Base-by-base conservation (phyloP, 2,329 filamentous ascomycete species). In the Aureobasidium subglaciale region DNA sequence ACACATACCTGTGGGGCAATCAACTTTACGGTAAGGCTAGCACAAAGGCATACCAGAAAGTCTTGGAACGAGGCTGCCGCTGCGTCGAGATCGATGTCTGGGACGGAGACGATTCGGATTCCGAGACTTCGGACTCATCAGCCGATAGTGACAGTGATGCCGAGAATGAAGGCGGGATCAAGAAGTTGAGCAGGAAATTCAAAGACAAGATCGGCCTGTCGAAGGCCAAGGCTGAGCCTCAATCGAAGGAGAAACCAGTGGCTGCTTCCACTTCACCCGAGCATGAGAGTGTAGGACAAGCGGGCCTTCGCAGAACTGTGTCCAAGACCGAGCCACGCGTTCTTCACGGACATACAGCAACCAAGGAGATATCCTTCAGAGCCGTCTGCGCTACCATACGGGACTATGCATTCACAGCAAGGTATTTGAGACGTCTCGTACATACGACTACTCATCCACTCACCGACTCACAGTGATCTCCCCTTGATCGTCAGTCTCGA, bases 51-150 rank as follows among this genome's bases (percentile, higher is more conserved):
- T 96, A 96, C 71, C 86, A 80, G 62, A 82, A 84, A 66, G 88
- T 88, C 11, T 81, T 96, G 11, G 76, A 81, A 32, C 80, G 83
- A 50, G 88, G 88, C 45, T 95, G 91, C 65, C 84, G 91, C 59
- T 96, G 90, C 65, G 90, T 96, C 43, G 91, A 96, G 69, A 93
- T 96, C 55, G 92, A 96, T 66, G 90, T 96, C 3, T 96, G 91
- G 88, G 88, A 96, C 69, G 88, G 90, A 11, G 76, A 80, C 40
- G 61, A 69, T 18, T 65, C 68, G 13, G 66, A 65, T 56, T 54
- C 50, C n/a, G 35, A 40, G 2, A 50, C 46, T 22, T 53, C 49
- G 2, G 49, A 53, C 18, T 53, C 49, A 8, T 53, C 46, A 1
- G 45, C 37, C 27, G 49, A 53, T 5, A 34, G 37, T 58, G 59